Percentiles rank a stretch among this genome's conserved stretches.
These are phyloP conservation scores for Camelina neglecta DNA, from an alignment of 345 rosid genomes.

Conservation along the genomic window DNA sequence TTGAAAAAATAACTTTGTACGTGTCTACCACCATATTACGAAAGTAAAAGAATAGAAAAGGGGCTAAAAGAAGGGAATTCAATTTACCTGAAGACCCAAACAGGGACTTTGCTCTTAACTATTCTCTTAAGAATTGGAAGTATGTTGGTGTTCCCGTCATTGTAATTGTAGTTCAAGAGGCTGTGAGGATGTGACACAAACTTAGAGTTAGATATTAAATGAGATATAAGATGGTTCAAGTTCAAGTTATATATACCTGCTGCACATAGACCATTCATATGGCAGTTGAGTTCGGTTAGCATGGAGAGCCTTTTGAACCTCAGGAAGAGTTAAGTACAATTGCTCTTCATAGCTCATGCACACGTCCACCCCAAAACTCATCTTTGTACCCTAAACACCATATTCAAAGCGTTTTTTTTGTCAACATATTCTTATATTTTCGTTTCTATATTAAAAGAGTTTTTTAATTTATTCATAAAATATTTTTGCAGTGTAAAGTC, in stretches of 20 bases:
- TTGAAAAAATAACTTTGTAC: neutral
- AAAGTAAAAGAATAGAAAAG: neutral
- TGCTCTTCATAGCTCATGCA: slow-evolving; percentile 71
- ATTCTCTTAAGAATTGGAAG: slow-evolving; percentile 81
- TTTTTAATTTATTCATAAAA: neutral
- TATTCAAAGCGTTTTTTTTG: neutral
- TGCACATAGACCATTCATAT: slow-evolving; percentile 85
- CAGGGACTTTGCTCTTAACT: slow-evolving; percentile 58
- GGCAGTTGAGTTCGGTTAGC: slow-evolving; percentile 75
- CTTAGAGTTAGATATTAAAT: slow-evolving; percentile 20
- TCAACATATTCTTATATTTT: neutral
- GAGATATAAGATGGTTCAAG: slow-evolving; percentile 10
- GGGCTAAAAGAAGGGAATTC: neutral
- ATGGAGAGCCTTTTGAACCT: slow-evolving; percentile 92
- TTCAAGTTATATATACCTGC: slow-evolving; percentile 44
- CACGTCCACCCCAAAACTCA: slow-evolving; percentile 84
- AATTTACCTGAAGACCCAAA: slow-evolving; percentile 84
- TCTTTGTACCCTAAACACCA: slow-evolving; percentile 64
- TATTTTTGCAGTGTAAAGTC: neutral
- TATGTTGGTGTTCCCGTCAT: slow-evolving; percentile 66
- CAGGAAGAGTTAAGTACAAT: slow-evolving; percentile 81
- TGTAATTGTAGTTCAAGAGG: slow-evolving; percentile 57
- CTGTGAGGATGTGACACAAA: slow-evolving; percentile 43
- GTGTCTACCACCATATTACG: neutral
- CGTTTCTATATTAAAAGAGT: too few species aligned